Base-by-base conservation (phyloP, 2,329 filamentous ascomycete species). In the Phaeosphaeria sp. region DNA sequence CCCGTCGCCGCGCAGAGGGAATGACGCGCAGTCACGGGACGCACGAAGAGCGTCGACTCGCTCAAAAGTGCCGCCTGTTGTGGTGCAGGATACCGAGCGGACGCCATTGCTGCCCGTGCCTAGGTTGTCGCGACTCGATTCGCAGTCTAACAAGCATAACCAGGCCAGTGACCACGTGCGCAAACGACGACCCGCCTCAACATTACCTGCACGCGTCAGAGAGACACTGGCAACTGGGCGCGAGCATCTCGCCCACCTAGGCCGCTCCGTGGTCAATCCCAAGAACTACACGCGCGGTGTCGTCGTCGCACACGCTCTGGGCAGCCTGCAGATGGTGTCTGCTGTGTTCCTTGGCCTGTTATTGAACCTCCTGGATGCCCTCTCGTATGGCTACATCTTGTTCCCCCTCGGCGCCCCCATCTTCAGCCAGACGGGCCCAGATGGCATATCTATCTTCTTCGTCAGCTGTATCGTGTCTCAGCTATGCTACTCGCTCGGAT, bases 361-460 rank as follows among this genome's bases (percentile, higher is more conserved):
- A 1, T 85, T 99, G 18, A 99, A 99, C 67, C 90, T 99, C 46
- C 82, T 99, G 20, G 95, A 99, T 81, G 95, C 93, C 6, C 80
- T 99, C 42, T 98, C 94, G 2, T 99, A 99, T 72, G 95, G 91
- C 85, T 79, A 75, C 53, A 97, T 97, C 69, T 80, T 99, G 13
- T 99, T 99, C 65, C 95, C 95, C 0, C 83, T 99, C 0, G 93
- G 94, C 6, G 90, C 91, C 62, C 87, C 91, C 7, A 85, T 97
- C 20, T 99, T 99, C 75, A 87, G 90, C 25, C 85, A 90, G 61
- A 86, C 98, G 6, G 95, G 94, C 1, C 89, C 94, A 0, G 94
- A 97, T 55, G 95, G 95, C 22, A 97, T 99, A 55, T 97, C 95
- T 0, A 97, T 99, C 78, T 99, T 98, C 80, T 99, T 98, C 76